These are phyloP conservation scores for Xylariaceae sp. DNA, from an alignment of 2,329 filamentous ascomycete species.

Conservation along the genomic window DNA sequence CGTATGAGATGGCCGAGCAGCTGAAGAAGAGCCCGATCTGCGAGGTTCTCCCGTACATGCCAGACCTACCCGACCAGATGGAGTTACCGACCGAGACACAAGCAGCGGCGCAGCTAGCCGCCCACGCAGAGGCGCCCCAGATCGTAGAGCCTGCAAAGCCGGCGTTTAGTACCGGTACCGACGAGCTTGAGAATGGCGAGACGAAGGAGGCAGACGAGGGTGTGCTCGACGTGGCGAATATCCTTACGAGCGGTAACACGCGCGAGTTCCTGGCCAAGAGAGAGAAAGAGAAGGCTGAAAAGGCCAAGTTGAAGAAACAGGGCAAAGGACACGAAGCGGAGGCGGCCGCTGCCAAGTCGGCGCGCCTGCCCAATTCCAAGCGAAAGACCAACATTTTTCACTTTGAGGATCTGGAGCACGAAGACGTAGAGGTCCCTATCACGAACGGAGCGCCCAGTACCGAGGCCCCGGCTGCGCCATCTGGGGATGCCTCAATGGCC, in stretches of 20 bases:
- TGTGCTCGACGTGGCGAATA: constrained; percentile 76
- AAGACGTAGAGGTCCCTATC: constrained; percentile 41
- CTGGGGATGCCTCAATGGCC: constrained; percentile 10
- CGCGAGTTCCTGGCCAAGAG: constrained; percentile 78
- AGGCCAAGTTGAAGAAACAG: constrained; percentile 54
- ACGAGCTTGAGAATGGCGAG: constrained; percentile 31
- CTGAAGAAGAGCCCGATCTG: constrained; percentile 62
- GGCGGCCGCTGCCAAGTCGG: constrained; percentile 46
- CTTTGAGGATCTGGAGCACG: constrained; percentile 62
- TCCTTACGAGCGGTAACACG: constrained; percentile 76
- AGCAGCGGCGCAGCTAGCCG: constrained; percentile 26
- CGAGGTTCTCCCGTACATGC: constrained; percentile 57
- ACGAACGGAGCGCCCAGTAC: constrained; percentile 21
- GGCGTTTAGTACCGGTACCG: constrained; percentile 31
- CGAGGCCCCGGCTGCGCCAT: constrained; percentile 5
- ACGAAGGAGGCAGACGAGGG: constrained; percentile 53
- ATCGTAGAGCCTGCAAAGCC: constrained; percentile 27
- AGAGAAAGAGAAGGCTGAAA: constrained; percentile 71
- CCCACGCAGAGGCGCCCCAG: constrained; percentile 32
- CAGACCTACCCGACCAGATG: constrained; percentile 40
- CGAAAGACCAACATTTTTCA: constrained; percentile 64
- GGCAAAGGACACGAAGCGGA: constrained; percentile 55
- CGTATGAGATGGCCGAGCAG: constrained; percentile 63
- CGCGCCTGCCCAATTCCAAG: constrained; percentile 66
- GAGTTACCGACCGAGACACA: constrained; percentile 41